Conservation (phyloP, 768 basidiomycete species). For the Naematelia aurantialba region DNA sequence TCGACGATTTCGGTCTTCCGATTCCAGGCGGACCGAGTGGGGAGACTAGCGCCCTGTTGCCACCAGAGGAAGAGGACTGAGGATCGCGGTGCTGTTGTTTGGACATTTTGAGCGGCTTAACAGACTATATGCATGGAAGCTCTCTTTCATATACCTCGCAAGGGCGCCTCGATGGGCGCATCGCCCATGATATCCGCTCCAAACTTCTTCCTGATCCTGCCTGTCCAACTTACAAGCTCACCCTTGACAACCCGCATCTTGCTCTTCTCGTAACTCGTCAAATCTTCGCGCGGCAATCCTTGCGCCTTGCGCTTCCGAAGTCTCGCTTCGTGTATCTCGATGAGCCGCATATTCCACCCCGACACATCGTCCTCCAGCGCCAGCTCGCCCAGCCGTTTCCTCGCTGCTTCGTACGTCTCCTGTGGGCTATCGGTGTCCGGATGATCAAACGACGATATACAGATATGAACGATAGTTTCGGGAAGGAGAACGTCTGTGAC, state of each 20-base stretch:
- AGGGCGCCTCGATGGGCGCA: neutral
- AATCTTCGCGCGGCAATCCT: neutral
- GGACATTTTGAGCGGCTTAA: too few relatives aligned
- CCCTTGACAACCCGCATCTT: neutral
- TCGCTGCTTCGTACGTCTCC: neutral
- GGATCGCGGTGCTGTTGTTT: neutral
- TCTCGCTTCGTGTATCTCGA: neutral
- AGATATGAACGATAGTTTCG: slow-evolving; percentile 24
- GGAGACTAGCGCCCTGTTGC: neutral
- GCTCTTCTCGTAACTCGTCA: neutral
- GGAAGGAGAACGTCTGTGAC: slow-evolving; percentile 23
- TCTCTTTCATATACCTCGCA: neutral
- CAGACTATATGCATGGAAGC: too few relatives aligned
- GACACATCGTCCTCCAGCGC: neutral
- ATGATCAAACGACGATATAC: neutral
- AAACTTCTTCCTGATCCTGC: neutral
- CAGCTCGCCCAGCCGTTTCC: neutral
- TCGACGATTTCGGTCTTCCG: slow-evolving; percentile 78
- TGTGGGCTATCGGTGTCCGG: neutral
- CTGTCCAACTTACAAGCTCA: neutral
- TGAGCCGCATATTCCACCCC: neutral
- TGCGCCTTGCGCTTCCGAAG: neutral
- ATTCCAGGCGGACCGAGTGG: neutral
- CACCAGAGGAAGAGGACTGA: neutral
- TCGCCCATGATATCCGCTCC: neutral